phyloP scores from a whole-genome alignment of 1,284 basidiomycete genomes.

The Leccinum variabile region DNA sequence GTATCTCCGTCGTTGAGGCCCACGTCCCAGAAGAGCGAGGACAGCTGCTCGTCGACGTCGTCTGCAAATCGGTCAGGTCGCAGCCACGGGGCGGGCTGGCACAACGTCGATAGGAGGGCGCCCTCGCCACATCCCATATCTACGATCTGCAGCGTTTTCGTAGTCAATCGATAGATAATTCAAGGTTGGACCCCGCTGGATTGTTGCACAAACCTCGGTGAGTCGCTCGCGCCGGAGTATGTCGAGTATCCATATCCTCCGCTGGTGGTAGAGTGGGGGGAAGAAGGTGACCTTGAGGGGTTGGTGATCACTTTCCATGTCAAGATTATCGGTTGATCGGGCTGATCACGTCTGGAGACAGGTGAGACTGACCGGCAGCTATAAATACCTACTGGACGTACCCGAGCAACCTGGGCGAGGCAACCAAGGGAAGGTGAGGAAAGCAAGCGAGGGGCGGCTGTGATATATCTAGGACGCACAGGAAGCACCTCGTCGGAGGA shows the following conservation, averaged over 20 bases:
- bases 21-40: constrained; percentile 28
- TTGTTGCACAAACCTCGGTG: constrained; percentile 47
- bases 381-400: background rate
- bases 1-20: constrained; percentile 43
- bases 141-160: constrained; percentile 52
- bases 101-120: constrained; percentile 64
- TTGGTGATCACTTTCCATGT: constrained; percentile 21
- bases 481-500: constrained; percentile 21
- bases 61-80: constrained; percentile 33
- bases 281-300: constrained; percentile 66
- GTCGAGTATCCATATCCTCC: constrained; percentile 71
- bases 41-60: constrained; percentile 19
- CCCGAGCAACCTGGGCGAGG: background rate
- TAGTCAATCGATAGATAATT: background rate
- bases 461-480: constrained; percentile 11
- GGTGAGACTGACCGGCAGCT: background rate
- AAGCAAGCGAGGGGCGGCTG: background rate
- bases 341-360: background rate
- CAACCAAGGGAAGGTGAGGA: background rate
- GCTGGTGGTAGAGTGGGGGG: constrained; percentile 69
- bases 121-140: constrained; percentile 84
- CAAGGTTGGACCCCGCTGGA: background rate
- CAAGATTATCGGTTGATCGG: constrained; percentile 7
- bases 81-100: constrained; percentile 71
- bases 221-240: constrained; percentile 59